These are phyloP conservation scores for Colletotrichum scovillei DNA, from an alignment of 2,329 filamentous ascomycete genomes.

Conservation along the genomic window DNA sequence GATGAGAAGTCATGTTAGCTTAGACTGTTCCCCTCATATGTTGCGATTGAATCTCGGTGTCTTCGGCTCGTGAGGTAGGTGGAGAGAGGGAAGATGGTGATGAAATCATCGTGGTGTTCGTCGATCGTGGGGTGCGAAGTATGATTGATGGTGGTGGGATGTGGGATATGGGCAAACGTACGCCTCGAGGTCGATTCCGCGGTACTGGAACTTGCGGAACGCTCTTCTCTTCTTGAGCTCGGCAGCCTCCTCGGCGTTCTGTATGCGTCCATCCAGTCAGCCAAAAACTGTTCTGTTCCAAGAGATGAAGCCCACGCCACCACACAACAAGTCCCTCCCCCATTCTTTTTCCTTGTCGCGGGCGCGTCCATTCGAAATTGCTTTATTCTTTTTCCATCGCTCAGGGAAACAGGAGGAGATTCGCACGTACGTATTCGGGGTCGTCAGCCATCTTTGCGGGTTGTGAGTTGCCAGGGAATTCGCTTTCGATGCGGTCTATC, in stretches of 20 bases:
- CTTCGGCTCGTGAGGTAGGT: not conserved
- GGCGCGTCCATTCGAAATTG: slow-evolving; percentile 2
- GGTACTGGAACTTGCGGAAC: slow-evolving; percentile 99
- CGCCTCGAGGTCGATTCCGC: slow-evolving; percentile 99
- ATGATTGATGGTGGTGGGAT: slow-evolving; percentile 15
- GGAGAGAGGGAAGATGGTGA: not conserved
- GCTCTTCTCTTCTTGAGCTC: slow-evolving; percentile 99
- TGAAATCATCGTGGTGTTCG: not conserved
- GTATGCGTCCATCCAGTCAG: slow-evolving; percentile 38
- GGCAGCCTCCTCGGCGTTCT: slow-evolving; percentile 98
- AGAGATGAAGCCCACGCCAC: slow-evolving; percentile 2
- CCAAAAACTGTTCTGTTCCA: slow-evolving; percentile 44
- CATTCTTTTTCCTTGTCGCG: slow-evolving; percentile 20
- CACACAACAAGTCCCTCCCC: not conserved
- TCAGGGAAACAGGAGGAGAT: slow-evolving; percentile 33
- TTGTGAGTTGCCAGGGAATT: slow-evolving; percentile 54
- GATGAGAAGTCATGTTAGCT: slow-evolving; percentile 26
- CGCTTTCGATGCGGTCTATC: slow-evolving; percentile 56
- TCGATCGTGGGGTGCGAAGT: not conserved
- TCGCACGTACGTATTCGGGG: slow-evolving; percentile 79
- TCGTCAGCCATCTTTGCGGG: slow-evolving; percentile 82
- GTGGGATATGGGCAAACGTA: slow-evolving; percentile 66
- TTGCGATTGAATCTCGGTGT: slow-evolving; percentile 7
- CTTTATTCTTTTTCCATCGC: slow-evolving; percentile 18
- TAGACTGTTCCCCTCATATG: slow-evolving; percentile 27